Evolutionary conservation across 2,329 filamentous ascomycete species (phyloP), one percentile per base, ranked within the genome.

Genomic region (Epichloe sibirici): DNA sequence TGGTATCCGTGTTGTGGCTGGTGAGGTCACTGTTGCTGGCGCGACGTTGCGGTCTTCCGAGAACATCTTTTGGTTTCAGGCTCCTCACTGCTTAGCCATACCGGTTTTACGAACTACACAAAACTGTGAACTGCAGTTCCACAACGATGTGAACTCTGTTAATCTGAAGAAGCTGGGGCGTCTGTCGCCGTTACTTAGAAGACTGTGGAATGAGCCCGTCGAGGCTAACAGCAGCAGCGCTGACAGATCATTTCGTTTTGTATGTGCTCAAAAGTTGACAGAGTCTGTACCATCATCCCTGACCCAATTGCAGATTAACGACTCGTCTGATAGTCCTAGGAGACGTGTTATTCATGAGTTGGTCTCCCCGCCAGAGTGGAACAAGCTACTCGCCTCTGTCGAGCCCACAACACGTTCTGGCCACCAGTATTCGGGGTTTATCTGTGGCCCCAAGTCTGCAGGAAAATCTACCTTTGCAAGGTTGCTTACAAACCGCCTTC

Each of bases 401-500:
- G 65, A 67, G 7, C 51, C 52, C 8, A 53, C 52, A 1, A 51
- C 60, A 38, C 59, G 59, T 11, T 70, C 65, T 48, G 67, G 65
- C 40, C 63, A 61, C 13, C 63, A 66, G 45, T 65, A 65, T 2
- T 69, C 71, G 2, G 71, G 80, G 6, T 71, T 90, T 55, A 70
- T 88, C 3, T 83, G 83, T 48, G 86, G 86, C 0, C 79, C 83
- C 0, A 86, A 88, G 57, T 82, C 79, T 0, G 81, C 85, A 3
- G 86, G 86, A 2, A 90, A 90, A 62, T 90, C 86, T 1, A 89
- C 85, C 0, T 86, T 90, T 63, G 77, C 79, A 12, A 79, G 78
- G 47, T 65, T 88, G 4, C 69, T 90, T 2, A 68, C 76, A 8
- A 90, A 90, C 61, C 76, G 79, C 11, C 68, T 88, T 8, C 66